phyloP scores from a whole-genome alignment of 495 filamentous ascomycete species.

The Umbilicaria muhlenbergii region DNA sequence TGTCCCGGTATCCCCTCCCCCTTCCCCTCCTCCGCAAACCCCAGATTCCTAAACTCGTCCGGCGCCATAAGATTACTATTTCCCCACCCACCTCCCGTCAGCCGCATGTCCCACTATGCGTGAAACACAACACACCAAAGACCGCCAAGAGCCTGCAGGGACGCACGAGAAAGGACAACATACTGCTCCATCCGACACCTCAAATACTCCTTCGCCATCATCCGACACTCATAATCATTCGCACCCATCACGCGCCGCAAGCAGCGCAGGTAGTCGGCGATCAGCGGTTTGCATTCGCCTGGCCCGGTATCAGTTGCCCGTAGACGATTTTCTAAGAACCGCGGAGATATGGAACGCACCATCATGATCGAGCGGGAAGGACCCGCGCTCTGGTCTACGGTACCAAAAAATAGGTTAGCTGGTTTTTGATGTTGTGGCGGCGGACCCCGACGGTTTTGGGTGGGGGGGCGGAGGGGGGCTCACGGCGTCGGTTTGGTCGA shows the following conservation, averaged over 20 bases:
- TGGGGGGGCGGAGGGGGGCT: slow-evolving; percentile 21
- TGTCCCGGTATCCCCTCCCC: slow-evolving; percentile 1
- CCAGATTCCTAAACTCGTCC: slow-evolving; percentile 85
- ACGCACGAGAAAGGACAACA: slow-evolving; percentile 19
- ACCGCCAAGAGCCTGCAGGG: background rate
- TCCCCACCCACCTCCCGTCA: background rate
- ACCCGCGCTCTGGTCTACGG: slow-evolving; percentile 75
- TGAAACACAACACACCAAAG: background rate
- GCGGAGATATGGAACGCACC: slow-evolving; percentile 28
- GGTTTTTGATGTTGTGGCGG: background rate
- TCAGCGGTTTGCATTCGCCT: slow-evolving; percentile 90
- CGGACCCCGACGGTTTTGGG: no score
- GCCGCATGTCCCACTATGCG: background rate
- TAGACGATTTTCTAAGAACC: background rate
- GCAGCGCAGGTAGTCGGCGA: slow-evolving; percentile 69
- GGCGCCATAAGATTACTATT: slow-evolving; percentile 84
- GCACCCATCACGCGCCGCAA: slow-evolving; percentile 65
- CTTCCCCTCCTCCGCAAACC: slow-evolving; percentile 38
- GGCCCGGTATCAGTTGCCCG: background rate
- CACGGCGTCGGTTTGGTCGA: slow-evolving; percentile 64
- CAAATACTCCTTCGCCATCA: slow-evolving; percentile 75
- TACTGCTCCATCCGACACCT: slow-evolving; percentile 90
- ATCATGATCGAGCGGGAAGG: slow-evolving; percentile 92
- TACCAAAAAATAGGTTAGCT: slow-evolving; percentile 3
- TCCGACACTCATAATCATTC: slow-evolving; percentile 73